These are phyloP conservation scores for Mimosa bimucronata DNA, from an alignment of 306 rosid genomes.

Conservation along the genomic window DNA sequence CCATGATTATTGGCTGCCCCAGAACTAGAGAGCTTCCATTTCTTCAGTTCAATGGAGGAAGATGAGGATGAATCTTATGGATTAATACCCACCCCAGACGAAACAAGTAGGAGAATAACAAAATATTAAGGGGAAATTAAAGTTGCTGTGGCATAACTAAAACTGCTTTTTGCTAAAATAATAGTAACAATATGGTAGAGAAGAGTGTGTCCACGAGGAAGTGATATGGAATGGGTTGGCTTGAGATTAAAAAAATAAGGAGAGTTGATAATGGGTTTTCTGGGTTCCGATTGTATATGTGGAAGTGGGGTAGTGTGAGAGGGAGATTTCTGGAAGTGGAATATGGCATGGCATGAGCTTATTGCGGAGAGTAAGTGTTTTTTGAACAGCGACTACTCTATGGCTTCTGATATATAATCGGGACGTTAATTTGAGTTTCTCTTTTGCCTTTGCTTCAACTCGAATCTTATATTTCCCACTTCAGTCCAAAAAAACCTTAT, in stretches of 20 bases:
- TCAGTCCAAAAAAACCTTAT: not conserved
- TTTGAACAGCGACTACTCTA: not conserved
- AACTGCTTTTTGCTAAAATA: not conserved
- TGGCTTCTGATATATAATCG: not conserved
- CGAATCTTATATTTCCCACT: not conserved
- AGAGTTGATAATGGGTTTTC: not conserved
- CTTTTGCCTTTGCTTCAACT: not conserved
- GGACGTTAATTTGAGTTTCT: not conserved
- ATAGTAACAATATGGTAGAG: not conserved
- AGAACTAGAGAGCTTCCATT: conserved; percentile 47
- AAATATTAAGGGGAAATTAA: conserved; percentile 27
- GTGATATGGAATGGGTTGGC: not conserved
- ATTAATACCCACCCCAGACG: conserved; percentile 47
- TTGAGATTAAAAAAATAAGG: conserved; percentile 1
- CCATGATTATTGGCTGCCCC: conserved; percentile 57
- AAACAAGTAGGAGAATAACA: conserved; percentile 37
- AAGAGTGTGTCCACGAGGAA: not conserved
- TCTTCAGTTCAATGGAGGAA: conserved; percentile 37
- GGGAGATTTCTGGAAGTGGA: not conserved
- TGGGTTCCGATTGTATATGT: not conserved
- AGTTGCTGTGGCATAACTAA: conserved; percentile 35
- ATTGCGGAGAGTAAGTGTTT: not conserved
- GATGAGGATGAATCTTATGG: conserved; percentile 39
- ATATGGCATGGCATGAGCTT: conserved; percentile 11
- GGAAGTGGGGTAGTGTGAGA: not conserved